Evolutionary conservation across 2,329 filamentous ascomycete species (phyloP), one percentile per base, ranked within the genome.

Genomic region (Elsinoe ampelina): DNA sequence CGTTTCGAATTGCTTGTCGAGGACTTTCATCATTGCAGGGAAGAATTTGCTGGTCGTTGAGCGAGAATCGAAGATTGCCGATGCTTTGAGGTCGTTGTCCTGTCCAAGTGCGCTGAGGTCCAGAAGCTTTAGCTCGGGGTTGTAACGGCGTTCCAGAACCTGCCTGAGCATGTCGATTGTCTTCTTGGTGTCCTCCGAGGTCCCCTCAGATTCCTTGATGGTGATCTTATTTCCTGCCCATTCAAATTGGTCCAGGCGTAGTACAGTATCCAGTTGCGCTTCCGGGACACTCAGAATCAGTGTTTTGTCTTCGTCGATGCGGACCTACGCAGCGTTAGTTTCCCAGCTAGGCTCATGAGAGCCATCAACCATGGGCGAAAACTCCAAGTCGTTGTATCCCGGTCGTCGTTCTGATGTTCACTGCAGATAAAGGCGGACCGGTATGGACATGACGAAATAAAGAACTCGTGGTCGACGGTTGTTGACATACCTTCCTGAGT

Each of bases 1-100:
- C 1, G 80, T 84, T 62, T 85, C 84, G 74, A 95, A 95, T 15
- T 86, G 80, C 59, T 82, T 75, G 55, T 95, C 84, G 68, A 88
- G 90, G 47, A 96, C 84, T 58, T 82, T 83, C 87, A 97, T 95
- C 60, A 97, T 77, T 1, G 88, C 92, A 54, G 87, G 88, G 73
- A 97, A 96, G 60, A 95, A 87, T 70, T 96, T 98, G 61, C 86
- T 81, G 45, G 87, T 83, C 1, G 84, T 84, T 2, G 85, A 82
- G 58, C 80, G 81, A 58, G 76, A 82, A 60, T 83, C 80, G 68
- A 95, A 90, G 65, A 92, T 86, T 36, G 87, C 87, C 71, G 90
- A 83, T 41, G 80, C 77, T 55, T 83, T 76, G 3, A 97, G 79
- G 58, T 84, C 81, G 1, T 82, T 73, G 64, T 97, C 92, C 48